A percentile compares a stretch with the other conserved stretches of the same genome.
Conservation (phyloP, 1,139 yeast species). For the Yamadazyma diddensiae region DNA sequence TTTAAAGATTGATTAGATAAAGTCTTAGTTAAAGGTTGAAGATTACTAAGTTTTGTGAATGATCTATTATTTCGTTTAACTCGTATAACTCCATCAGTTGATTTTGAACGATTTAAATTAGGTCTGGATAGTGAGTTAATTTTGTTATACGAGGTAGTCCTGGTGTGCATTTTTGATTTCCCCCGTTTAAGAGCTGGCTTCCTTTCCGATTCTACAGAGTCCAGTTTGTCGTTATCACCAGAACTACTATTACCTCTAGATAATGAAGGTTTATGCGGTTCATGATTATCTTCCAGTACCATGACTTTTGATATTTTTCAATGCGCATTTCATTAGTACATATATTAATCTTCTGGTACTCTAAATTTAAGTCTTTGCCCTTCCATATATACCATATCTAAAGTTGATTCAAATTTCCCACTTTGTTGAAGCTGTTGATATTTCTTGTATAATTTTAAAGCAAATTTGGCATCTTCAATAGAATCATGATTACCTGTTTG, state of each 20-base stretch:
- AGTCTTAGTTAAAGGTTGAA: slow-evolving; percentile 43
- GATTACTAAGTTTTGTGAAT: slow-evolving; percentile 32
- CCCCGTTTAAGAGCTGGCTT: slow-evolving; percentile 8
- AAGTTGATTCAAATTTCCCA: slow-evolving; percentile 59
- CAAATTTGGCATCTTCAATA: slow-evolving; percentile 91
- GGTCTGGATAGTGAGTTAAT: slow-evolving; percentile 23
- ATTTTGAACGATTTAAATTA: slow-evolving; percentile 37
- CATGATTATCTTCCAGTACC: slow-evolving; percentile 1
- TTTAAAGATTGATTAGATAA: slow-evolving; percentile 28
- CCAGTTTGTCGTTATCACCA: slow-evolving; percentile 1
- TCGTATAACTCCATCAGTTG: slow-evolving; percentile 39
- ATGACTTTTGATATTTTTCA: background rate
- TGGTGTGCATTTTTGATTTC: slow-evolving; percentile 20
- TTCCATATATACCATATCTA: slow-evolving; percentile 70
- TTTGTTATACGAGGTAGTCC: slow-evolving; percentile 35
- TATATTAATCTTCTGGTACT: slow-evolving; percentile 26
- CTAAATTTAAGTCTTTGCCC: slow-evolving; percentile 54
- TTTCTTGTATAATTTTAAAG: slow-evolving; percentile 71
- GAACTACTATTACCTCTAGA: background rate
- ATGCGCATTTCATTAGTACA: background rate
- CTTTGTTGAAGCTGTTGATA: slow-evolving; percentile 58
- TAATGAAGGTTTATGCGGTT: background rate
- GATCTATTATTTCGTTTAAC: slow-evolving; percentile 38
- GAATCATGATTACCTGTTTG: slow-evolving; percentile 96
- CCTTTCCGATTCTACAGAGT: slow-evolving; percentile 4